Conservation (phyloP, 2,329 filamentous ascomycete genomes). For the Verticillium nubilum region DNA sequence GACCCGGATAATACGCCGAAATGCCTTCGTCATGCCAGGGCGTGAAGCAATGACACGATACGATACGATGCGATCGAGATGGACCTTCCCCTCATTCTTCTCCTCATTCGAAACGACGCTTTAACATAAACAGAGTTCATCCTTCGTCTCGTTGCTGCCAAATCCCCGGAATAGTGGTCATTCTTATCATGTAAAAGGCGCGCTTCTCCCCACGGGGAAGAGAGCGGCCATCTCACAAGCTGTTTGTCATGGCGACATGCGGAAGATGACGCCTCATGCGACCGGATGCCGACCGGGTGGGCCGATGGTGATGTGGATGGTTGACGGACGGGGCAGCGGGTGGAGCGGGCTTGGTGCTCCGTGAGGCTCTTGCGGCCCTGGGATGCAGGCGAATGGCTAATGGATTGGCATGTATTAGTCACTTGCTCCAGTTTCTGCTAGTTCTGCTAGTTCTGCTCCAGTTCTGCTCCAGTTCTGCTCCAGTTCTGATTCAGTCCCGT, state of each 20-base stretch:
- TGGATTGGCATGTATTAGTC: background rate
- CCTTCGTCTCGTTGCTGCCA: background rate
- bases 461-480: too few relatives aligned
- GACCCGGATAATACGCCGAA: background rate
- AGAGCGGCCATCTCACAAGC: background rate
- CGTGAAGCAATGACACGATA: too few relatives aligned
- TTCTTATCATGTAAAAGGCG: background rate
- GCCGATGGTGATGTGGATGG: background rate
- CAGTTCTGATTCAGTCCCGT: too few relatives aligned
- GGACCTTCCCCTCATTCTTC: too few relatives aligned
- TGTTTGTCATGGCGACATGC: background rate
- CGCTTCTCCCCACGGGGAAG: background rate
- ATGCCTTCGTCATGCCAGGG: too few relatives aligned
- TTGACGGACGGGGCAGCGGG: background rate
- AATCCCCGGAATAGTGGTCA: background rate
- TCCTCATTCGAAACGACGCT: background rate
- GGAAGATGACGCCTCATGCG: background rate
- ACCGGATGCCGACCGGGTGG: background rate
- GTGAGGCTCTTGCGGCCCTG: background rate
- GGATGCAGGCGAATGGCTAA: background rate
- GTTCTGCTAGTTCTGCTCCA: background rate
- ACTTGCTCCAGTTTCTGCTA: background rate
- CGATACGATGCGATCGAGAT: too few relatives aligned
- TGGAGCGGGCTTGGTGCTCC: background rate
- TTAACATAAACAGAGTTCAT: background rate